Conservation (phyloP, 192 early-diverging fungal genomes). For the Coemansia sp. region DNA sequence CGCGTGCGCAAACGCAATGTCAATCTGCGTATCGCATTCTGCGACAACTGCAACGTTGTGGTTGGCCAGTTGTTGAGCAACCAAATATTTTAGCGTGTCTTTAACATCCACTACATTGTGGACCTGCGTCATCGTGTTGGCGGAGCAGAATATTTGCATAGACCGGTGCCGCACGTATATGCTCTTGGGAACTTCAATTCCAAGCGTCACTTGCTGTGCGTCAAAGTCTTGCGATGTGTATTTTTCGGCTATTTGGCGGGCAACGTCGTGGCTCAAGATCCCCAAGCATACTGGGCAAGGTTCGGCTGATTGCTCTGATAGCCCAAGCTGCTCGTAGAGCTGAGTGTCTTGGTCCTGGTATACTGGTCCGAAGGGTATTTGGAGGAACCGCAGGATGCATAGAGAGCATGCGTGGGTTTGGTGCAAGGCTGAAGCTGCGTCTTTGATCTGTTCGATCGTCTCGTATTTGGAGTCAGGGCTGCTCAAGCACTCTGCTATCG, state of each 20-base stretch:
- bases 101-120: constrained; percentile 19
- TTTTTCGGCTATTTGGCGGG: constrained; percentile 3
- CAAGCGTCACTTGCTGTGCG: constrained; percentile 9
- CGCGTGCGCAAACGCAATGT: constrained; percentile 24
- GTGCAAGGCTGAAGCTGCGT: constrained; percentile 4
- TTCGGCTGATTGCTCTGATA: not conserved
- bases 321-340: constrained; percentile 1
- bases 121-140: not conserved
- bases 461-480: not conserved
- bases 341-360: constrained; percentile 13
- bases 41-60: not conserved
- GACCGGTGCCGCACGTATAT: constrained; percentile 37
- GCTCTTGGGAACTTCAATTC: constrained; percentile 42
- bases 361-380: constrained; percentile 14
- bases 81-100: constrained; percentile 34
- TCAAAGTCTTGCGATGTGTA: constrained; percentile 27
- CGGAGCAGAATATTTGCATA: constrained; percentile 15
- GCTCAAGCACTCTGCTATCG: not conserved
- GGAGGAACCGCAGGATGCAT: constrained; percentile 31
- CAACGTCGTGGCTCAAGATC: constrained; percentile 8
- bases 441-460: constrained; percentile 2
- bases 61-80: constrained; percentile 5
- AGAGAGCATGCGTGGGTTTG: constrained; percentile 11
- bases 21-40: constrained; percentile 34
- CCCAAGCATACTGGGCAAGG: constrained; percentile 39